phyloP scores from a whole-genome alignment of 2,329 filamentous ascomycete genomes.

The Malbranchea zuffiana region DNA sequence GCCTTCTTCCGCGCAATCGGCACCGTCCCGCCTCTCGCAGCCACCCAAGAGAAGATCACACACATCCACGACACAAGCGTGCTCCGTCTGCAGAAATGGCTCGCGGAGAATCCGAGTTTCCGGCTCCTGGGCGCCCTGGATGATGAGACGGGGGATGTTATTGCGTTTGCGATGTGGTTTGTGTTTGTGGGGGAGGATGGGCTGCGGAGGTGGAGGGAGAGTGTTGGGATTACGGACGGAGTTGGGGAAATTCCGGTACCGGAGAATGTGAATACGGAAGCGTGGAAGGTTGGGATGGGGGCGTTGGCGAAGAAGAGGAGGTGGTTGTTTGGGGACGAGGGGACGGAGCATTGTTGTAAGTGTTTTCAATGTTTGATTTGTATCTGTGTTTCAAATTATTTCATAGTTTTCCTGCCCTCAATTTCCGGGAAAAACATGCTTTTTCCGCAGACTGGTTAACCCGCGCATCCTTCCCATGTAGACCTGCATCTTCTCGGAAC shows the following conservation, averaged over 20 bases:
- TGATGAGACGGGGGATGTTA: constrained; percentile 12
- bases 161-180: constrained; percentile 12
- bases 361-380: neutral
- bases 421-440: too few relatives aligned
- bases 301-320: constrained; percentile 6
- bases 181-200: constrained; percentile 6
- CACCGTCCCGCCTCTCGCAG: constrained; percentile 4
- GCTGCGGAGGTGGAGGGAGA: constrained; percentile 8
- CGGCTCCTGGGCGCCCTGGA: constrained; percentile 10
- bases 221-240: constrained; percentile 3
- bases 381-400: neutral
- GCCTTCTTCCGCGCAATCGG: constrained; percentile 11
- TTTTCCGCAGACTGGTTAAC: too few relatives aligned
- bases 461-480: constrained; percentile 6
- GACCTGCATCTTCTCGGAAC: constrained; percentile 28
- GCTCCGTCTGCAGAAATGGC: constrained; percentile 1
- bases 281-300: constrained; percentile 9
- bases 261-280: constrained; percentile 8
- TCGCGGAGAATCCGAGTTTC: constrained; percentile 10
- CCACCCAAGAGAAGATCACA: constrained; percentile 2
- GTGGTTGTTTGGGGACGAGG: constrained; percentile 11
- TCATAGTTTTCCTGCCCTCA: neutral
- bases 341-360: constrained; percentile 13
- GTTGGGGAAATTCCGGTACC: constrained; percentile 10
- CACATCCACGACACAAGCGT: constrained; percentile 5